Evolutionary conservation across 2,329 filamentous ascomycete species (phyloP), one percentile per base, ranked within the genome.

Genomic region (Xylaria hypoxylon): DNA sequence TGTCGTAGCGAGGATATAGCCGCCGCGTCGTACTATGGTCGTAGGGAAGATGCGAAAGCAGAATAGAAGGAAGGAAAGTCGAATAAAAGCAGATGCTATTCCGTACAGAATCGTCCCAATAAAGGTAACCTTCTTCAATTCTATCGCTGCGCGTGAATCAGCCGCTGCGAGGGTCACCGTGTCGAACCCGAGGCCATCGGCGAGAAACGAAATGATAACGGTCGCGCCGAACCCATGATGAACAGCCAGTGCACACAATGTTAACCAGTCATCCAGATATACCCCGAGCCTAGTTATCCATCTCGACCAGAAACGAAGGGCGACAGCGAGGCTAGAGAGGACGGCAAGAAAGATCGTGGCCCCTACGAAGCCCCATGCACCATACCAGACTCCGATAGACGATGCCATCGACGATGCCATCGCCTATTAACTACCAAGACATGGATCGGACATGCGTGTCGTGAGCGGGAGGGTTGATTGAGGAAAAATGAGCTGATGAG

Each of bases 301-400:
- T 38, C 67, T 65, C 26, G 68, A 67, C 69, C 64, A 68, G 56
- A 71, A 67, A 38, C 67, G 69, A n/a, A 70, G 62, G 44, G 53
- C 62, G 42, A 71, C 59, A 19, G 53, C 24, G 28, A 70, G 28
- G 52, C 51, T 68, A 24, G 65, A 51, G 45, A 70, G 40, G 28
- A 63, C 48, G 57, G 59, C 67, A 7, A 71, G 64, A 15, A 71
- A 31, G 35, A 51, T 22, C 35, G 62, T 60, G 33, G 40, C 47
- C 44, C 40, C 69, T 50, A 69, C 50, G 65, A 68, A 69, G 48
- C 64, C 35, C 63, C 68, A 68, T 38, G 66, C 58, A 26, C 38
- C 35, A 3, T 31, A 26, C 67, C 70, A 71, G 42, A 71, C 56
- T 40, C 79, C 75, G 56, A 79, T 78, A 38, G 76, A 73, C 60